Evolutionary conservation across 352 stramenopile species (phyloP), one percentile per base, ranked within the genome.

Genomic region (Pythium phragmiticola): DNA sequence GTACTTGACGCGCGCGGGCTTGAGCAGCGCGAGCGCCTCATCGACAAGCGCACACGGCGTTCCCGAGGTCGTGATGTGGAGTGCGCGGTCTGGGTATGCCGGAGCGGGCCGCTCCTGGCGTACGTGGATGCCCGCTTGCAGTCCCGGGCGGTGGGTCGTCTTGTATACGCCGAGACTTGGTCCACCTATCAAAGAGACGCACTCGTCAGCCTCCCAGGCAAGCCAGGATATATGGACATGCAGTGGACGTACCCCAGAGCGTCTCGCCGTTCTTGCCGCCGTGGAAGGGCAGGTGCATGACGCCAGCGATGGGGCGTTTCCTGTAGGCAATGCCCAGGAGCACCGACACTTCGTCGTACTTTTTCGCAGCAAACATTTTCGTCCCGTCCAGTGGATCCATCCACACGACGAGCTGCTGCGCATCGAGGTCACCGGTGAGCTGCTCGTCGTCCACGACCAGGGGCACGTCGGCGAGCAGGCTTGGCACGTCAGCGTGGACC

Each of bases 361-460:
- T 78, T 39, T 80, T 79, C 56, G 72, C 81, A 12, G 83, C 82
- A 65, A 92, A 92, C 46, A 85, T 87, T 64, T 90, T 90, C 28
- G 83, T 92, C 45, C 83, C 83, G 41, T 92, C 83, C 46, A 92
- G 75, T 41, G 83, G 83, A 48, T 92, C 83, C 56, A 92, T 82
- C 83, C 83, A 92, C 45, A 92, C 57, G 51, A 90, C 81, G n/a
- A 92, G 57, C 47, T 87, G 63, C 7, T 68, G 61, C 30, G 69
- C 68, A 16, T 77, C 63, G 17, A 92, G 71, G 23, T 58, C 36
- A 0, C 60, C 57, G 7, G 42, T 19, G 26, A 84, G 69, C 34
- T 71, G 46, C 1, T 50, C 58, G 2, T 56, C 6, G 3, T 55
- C 41, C 33, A 71, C 47, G 7, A 41, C 7, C n/a, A 78, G 61